Evolutionary conservation across 2,329 filamentous ascomycete genomes (phyloP).

Genomic region (Talaromyces sp.): DNA sequence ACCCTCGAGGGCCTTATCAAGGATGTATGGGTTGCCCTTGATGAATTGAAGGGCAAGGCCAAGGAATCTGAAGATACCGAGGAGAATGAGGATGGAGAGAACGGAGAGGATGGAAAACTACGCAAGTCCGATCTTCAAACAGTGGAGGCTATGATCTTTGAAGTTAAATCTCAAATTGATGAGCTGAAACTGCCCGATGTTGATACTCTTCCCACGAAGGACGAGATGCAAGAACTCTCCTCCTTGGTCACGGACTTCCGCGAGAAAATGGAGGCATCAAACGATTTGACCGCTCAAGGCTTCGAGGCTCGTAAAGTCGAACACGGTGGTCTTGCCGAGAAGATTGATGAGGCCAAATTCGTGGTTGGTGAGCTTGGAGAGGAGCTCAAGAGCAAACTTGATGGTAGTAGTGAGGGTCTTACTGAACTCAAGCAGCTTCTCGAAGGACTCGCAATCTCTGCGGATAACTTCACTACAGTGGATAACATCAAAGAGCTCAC

Average conservation of each 20-base stretch:
- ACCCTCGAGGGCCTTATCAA: slow-evolving; percentile 76
- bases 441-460: slow-evolving; percentile 68
- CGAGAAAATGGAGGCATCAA: slow-evolving; percentile 67
- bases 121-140: slow-evolving; percentile 82
- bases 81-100: slow-evolving; percentile 40
- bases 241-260: slow-evolving; percentile 69
- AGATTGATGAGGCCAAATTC: slow-evolving; percentile 75
- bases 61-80: slow-evolving; percentile 50
- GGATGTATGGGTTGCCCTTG: slow-evolving; percentile 73
- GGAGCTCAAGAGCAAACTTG: slow-evolving; percentile 74
- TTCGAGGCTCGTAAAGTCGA: slow-evolving; percentile 85
- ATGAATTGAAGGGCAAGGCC: slow-evolving; percentile 62
- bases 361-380: slow-evolving; percentile 78
- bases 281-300: slow-evolving; percentile 73
- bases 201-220: slow-evolving; percentile 71
- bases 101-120: slow-evolving; percentile 67
- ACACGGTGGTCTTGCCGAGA: slow-evolving; percentile 74
- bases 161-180: slow-evolving; percentile 78
- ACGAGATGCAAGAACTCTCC: slow-evolving; percentile 71
- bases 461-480: slow-evolving; percentile 49
- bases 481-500: slow-evolving; percentile 72
- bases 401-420: slow-evolving; percentile 71
- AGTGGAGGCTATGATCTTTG: slow-evolving; percentile 78
- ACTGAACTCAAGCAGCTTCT: slow-evolving; percentile 59
- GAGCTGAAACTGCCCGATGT: slow-evolving; percentile 72